Evolutionary conservation across 2,329 filamentous ascomycete species (phyloP).

Genomic region (Dendrostoma leiphaemia): DNA sequence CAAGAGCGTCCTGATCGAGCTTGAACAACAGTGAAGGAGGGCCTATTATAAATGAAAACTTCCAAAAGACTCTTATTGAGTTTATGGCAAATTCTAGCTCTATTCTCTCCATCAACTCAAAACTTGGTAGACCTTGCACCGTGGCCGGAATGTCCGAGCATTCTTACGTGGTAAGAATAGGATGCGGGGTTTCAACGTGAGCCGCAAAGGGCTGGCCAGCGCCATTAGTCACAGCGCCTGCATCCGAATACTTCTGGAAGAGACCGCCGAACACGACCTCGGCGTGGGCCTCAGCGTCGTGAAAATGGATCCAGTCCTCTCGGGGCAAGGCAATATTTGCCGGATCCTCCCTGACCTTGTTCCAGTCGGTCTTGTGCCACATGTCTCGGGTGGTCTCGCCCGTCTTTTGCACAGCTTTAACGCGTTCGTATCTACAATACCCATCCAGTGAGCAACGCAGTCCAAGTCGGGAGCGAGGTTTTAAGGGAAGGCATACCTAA

Average conservation of each 20-base stretch:
- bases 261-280: constrained; percentile 36
- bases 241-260: constrained; percentile 26
- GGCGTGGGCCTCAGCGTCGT: constrained; percentile 47
- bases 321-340: constrained; percentile 45
- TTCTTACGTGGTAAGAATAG: not conserved
- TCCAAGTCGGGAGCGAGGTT: no score
- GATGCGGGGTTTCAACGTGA: not conserved
- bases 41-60: not conserved
- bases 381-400: constrained; percentile 48
- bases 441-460: not conserved
- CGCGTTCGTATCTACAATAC: constrained; percentile 40
- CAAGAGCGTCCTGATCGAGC: constrained; percentile 30
- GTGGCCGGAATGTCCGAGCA: not conserved
- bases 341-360: constrained; percentile 44
- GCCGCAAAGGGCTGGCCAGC: not conserved
- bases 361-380: constrained; percentile 56
- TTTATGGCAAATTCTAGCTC: not conserved
- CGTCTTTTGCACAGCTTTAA: constrained; percentile 47
- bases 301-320: constrained; percentile 51
- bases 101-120: not conserved
- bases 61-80: not conserved
- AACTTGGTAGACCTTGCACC: no score
- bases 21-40: constrained; percentile 19
- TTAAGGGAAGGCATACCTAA: constrained; percentile 27
- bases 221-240: not conserved